Conservation (phyloP, 306 rosid species). For the Spatholobus suberectus region DNA sequence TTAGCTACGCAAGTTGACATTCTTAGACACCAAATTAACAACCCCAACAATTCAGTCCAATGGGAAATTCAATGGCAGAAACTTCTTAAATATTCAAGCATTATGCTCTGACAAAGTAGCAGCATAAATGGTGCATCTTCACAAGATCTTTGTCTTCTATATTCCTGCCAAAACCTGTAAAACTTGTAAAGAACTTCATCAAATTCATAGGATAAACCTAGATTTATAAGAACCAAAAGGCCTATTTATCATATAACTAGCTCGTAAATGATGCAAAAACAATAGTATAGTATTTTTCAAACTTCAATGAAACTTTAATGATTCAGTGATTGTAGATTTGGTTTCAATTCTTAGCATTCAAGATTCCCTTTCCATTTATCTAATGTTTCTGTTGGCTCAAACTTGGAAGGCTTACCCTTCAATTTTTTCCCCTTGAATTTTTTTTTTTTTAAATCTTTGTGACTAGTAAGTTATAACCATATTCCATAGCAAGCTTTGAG, state of each 20-base stretch:
- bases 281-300: background rate
- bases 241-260: background rate
- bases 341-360: background rate
- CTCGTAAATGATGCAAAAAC: background rate
- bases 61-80: background rate
- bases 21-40: background rate
- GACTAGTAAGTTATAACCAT: background rate
- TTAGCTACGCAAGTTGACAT: background rate
- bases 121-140: background rate
- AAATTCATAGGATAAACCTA: conserved; percentile 6
- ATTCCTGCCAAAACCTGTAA: background rate
- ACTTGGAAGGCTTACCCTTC: background rate
- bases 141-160: background rate
- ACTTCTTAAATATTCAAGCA: background rate
- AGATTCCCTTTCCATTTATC: conserved; percentile 2
- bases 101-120: conserved; percentile 1
- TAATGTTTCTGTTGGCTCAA: background rate
- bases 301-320: background rate
- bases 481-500: background rate
- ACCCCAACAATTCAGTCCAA: background rate
- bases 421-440: background rate
- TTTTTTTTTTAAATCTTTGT: background rate
- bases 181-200: background rate
- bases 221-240: background rate
- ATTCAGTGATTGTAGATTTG: background rate